Evolutionary conservation across 2,329 filamentous ascomycete species (phyloP), one percentile per base, ranked within the genome.

Genomic region (Helotiales sp.): DNA sequence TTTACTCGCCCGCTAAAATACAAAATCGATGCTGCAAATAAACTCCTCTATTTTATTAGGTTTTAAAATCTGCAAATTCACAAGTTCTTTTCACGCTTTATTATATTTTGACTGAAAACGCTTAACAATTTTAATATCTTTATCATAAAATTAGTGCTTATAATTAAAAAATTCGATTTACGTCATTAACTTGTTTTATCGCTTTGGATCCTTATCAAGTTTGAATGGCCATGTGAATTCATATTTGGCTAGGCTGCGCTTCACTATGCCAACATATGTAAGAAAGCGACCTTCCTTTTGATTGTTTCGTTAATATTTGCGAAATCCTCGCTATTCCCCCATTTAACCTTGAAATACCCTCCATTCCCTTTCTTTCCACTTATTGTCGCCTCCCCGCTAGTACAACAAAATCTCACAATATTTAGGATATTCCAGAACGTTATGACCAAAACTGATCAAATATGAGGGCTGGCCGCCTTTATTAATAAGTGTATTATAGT

Each of bases 141-240:
- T 65, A 28, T 70, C 66, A 47, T 69, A 63, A n/a, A 24, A 5
- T 55, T 7, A 24, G 63, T 75, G 72, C 64, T 77, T 71, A 63
- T 67, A 80, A 60, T 68, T 71, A 28, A 80, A 73, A 67, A 78
- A 81, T 69, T 82, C 80, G 61, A 81, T 78, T 79, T 79, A 81
- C 8, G 76, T 79, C 49, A 78, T 75, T 34, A 80, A 59, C 45
- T 74, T 68, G 61, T 79, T 75, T 67, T 82, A 71, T 67, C 54
- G 66, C 20, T 64, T 59, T 3, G 69, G 71, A 59, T 78, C 74
- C 49, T 76, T 37, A 61, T 76, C 60, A 17, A 80, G 71, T 49
- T 77, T 43, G 57, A 79, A 78, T 17, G 69, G 50, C 45, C 67
- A 72, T 0, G 65, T 71, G 32, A 80, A 77, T 55, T 63, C 71